Base-by-base conservation (phyloP, 1,139 yeast genomes). In the Candida sojae region DNA sequence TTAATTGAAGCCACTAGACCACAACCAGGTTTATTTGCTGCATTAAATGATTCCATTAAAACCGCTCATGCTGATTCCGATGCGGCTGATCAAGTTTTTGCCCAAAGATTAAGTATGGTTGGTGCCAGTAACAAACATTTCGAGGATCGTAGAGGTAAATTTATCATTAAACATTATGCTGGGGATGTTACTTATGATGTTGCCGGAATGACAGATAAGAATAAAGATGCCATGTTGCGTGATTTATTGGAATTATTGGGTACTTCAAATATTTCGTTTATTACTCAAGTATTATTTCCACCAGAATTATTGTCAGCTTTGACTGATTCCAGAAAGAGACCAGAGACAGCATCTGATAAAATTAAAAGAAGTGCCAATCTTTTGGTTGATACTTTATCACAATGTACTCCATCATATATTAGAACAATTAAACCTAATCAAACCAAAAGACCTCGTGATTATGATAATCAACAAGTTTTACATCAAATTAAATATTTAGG, bases 351-450 rank as follows among this genome's bases (percentile, higher is more conserved):
- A 0, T 88, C 96, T 54, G 99, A 93, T 64, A 93, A 91, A 66
- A 95, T 95, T 64, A 93, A 91, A 64, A 80, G 76, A 54, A 87
- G 96, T 64, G 99, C 99, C 10, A 95, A 95, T 62, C 83, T 85
- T 37, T 75, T 95, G 55, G 97, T 92, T 51, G 92, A 88, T 41
- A 93, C 98, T 0, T 75, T 95, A 51, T 88, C 97, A 0, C 84
- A 84, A 58, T 85, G 97, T 28, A 88, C 88, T 53, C 99, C 99
- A 1, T 90, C 97, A 0, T 95, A 95, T 65, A 95, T 95, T 56
- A 87, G 99, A 76, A 95, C 99, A 2, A 95, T 95, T 64, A 95
- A 95, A 67, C 99, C 99, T 17, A 95, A 95, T 66, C 96, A 92
- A 70, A 86, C 91, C 53, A 88, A 90, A 62, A 86, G 93, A 13